phyloP scores from a whole-genome alignment of 768 basidiomycete genomes.

The Imleria badia region DNA sequence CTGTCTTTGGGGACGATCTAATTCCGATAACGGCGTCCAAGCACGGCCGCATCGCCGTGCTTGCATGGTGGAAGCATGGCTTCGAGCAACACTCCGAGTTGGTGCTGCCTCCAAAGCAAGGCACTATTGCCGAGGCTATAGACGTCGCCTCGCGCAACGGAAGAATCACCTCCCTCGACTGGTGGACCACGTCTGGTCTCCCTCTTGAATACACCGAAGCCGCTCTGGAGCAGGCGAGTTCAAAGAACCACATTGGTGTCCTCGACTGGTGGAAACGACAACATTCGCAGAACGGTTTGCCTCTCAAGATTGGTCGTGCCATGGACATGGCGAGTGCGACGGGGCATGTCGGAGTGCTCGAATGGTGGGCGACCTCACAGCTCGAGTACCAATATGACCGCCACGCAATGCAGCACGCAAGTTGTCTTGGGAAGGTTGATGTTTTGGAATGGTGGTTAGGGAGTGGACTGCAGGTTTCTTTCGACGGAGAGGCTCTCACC shows the following conservation, averaged over 20 bases:
- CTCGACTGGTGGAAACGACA: constrained; percentile 84
- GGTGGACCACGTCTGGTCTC: constrained; percentile 73
- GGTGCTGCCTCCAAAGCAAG: constrained; percentile 52
- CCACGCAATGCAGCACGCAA: constrained; percentile 74
- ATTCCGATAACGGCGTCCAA: constrained; percentile 78
- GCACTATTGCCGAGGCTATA: constrained; percentile 65
- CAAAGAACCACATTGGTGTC: constrained; percentile 72
- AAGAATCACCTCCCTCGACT: constrained; percentile 70
- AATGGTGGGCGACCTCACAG: constrained; percentile 83
- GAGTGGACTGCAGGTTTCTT: constrained; percentile 73
- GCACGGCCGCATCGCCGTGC: constrained; percentile 67
- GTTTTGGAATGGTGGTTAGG: constrained; percentile 84
- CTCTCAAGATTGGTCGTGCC: constrained; percentile 78
- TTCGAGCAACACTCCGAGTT: constrained; percentile 60
- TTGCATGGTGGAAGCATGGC: constrained; percentile 80
- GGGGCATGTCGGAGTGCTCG: constrained; percentile 71
- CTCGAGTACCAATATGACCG: constrained; percentile 79
- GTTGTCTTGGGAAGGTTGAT: constrained; percentile 75
- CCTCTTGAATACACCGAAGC: constrained; percentile 76
- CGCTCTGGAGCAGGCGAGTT: constrained; percentile 75
- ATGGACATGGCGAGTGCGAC: constrained; percentile 85
- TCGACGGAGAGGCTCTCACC: constrained; percentile 76
- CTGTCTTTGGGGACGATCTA: constrained; percentile 61
- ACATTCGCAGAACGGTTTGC: constrained; percentile 45
- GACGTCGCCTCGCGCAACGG: constrained; percentile 80